Conservation (phyloP, 192 early-diverging fungal species). For the Coemansia sp. region DNA sequence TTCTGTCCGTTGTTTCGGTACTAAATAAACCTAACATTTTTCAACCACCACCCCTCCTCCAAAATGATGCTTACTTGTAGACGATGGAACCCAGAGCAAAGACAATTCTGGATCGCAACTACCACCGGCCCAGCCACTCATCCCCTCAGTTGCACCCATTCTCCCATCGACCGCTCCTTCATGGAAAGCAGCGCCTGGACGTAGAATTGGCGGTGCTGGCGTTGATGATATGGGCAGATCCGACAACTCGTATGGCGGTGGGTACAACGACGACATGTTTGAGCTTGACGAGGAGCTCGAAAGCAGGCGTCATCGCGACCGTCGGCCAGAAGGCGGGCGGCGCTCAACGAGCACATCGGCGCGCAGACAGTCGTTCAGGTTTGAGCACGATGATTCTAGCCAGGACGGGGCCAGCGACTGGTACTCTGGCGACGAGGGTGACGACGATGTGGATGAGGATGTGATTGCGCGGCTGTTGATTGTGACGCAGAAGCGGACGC, state of each 20-base stretch:
- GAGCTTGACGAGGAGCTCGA: slow-evolving; percentile 79
- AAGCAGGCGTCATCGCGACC: slow-evolving; percentile 40
- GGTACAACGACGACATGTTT: slow-evolving; percentile 74
- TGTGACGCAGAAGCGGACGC: slow-evolving; percentile 78
- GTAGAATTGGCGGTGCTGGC: slow-evolving; percentile 14
- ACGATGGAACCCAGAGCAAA: slow-evolving; percentile 8
- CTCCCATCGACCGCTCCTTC: slow-evolving; percentile 25
- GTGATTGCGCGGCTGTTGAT: slow-evolving; percentile 84
- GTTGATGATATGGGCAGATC: not conserved
- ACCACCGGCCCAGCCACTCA: slow-evolving; percentile 34
- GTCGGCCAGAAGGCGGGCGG: slow-evolving; percentile 18
- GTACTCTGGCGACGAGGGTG: slow-evolving; percentile 64
- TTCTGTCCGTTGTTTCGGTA: not conserved
- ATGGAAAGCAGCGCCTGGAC: slow-evolving; percentile 33
- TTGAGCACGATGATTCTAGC: slow-evolving; percentile 46
- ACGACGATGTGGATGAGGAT: slow-evolving; percentile 89
- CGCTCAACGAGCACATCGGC: slow-evolving; percentile 28
- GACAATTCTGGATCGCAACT: slow-evolving; percentile 3
- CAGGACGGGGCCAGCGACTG: slow-evolving; percentile 59
- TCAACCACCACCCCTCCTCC: not conserved
- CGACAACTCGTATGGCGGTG: slow-evolving; percentile 14
- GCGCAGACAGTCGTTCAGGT: slow-evolving; percentile 28
- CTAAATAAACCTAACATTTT: slow-evolving; percentile 8
- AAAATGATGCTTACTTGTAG: not conserved
- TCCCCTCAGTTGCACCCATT: slow-evolving; percentile 9